A percentile compares a stretch with the other conserved stretches of the same genome.
These are phyloP conservation scores for Oryza meyeriana DNA, from an alignment of 176 grass and related monocot genomes.

Conservation along the genomic window DNA sequence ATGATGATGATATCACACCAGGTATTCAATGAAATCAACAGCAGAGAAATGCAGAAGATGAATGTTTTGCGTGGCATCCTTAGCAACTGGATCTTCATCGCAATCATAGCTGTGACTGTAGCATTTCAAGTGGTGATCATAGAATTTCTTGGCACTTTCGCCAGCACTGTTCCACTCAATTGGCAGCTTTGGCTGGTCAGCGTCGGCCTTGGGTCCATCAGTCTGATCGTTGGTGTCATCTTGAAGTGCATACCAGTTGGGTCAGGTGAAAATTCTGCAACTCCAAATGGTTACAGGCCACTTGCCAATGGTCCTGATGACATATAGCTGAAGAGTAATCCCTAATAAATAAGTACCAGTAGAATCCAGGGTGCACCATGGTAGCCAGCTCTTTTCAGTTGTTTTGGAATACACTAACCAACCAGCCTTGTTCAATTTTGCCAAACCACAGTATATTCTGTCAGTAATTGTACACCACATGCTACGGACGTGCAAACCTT, in stretches of 20 bases:
- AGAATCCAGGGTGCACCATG: neutral
- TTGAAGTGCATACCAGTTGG: conserved; percentile 86
- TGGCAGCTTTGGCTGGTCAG: conserved; percentile 79
- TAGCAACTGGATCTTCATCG: conserved; percentile 70
- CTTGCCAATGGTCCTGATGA: conserved; percentile 69
- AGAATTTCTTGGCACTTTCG: conserved; percentile 79
- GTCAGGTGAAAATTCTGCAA: conserved; percentile 13
- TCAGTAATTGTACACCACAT: neutral
- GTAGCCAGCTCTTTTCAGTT: neutral
- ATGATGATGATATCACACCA: conserved; percentile 11
- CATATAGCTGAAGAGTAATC: conserved; percentile 38
- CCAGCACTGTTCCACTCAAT: conserved; percentile 75
- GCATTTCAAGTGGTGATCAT: conserved; percentile 88
- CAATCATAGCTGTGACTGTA: conserved; percentile 53
- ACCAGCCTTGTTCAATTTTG: conserved; percentile 8
- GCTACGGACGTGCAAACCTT: neutral
- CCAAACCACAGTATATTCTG: neutral
- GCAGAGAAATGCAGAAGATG: conserved; percentile 94
- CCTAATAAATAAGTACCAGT: neutral
- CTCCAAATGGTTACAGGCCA: conserved; percentile 48
- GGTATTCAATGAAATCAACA: conserved; percentile 99
- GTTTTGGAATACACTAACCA: neutral
- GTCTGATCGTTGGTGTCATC: conserved; percentile 65
- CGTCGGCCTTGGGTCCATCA: conserved; percentile 63
- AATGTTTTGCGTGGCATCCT: conserved; percentile 74